Base-by-base conservation (phyloP, 2,329 filamentous ascomycete species). In the Blastomyces gilchristii region DNA sequence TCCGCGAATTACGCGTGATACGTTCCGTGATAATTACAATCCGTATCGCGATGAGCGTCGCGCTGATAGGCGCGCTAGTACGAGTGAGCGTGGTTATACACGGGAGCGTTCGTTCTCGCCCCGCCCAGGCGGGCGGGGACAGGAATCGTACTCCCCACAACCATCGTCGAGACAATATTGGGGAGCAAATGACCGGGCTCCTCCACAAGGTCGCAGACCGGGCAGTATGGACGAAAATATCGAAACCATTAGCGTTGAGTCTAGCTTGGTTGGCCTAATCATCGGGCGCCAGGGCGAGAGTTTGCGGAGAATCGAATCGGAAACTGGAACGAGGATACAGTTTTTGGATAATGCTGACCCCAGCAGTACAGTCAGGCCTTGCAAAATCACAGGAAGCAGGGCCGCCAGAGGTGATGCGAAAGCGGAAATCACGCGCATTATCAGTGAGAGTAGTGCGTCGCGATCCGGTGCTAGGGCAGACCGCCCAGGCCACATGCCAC, bases 231-330 rank as follows among this genome's bases (percentile, higher is more conserved):
- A 88, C 69, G 89, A 91, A 68, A 88, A 87, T 70, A 83, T 84
- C 31, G 91, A 96, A 77, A 89, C 87, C 31, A 91, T 96, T 68
- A 84, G 88, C 70, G 91, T 96, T 70, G 91, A 96, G 72, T 91
- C 90, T 28, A 89, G 86, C 69, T 82, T 96, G 58, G 91, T 96
- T 60, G 91, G 91, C 52, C 81, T 96, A 43, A 95, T 96, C 71
- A 96, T 96, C 72, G 91, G 91, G 61, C 86, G 91, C 65, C 89
- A 92, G 71, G 91, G 91, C 68, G 92, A 96, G 77, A 96, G 95
- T 69, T 79, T 96, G 53, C 83, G 90, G 68, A 87, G 90, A 64
- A 90, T 96, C 67, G 92, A 96, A 75, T 81, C 84, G 56, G 90
- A 95, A 69, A 91, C 88, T 58, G 85, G 85, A 62, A 92, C 91